Conservation (phyloP, 345 rosid species). For the Citropsis articulata region DNA sequence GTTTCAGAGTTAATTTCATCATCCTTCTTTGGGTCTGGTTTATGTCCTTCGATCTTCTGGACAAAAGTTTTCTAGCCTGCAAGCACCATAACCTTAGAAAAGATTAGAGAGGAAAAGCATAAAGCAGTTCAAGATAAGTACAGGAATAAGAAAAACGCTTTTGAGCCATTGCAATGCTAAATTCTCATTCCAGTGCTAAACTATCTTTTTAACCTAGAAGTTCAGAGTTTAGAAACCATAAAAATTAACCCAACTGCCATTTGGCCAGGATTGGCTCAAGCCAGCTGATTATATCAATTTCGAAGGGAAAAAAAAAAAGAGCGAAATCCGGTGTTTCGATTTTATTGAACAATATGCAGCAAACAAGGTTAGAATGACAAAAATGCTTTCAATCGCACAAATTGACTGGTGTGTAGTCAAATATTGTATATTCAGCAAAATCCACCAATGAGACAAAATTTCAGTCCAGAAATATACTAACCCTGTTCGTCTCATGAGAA, state of each 20-base stretch:
- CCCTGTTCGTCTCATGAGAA: constrained; percentile 60
- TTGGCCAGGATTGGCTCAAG: neutral
- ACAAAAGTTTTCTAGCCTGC: constrained; percentile 63
- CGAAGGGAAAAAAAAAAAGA: neutral
- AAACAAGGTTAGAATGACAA: neutral
- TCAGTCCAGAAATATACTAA: constrained; percentile 26
- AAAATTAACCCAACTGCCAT: neutral
- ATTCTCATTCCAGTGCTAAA: neutral
- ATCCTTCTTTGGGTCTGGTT: constrained; percentile 66
- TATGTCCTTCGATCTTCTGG: constrained; percentile 37
- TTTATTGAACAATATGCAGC: neutral
- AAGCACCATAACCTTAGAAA: constrained; percentile 24
- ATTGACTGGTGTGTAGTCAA: neutral
- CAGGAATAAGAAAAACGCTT: neutral
- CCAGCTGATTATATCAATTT: neutral
- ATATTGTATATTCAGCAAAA: neutral
- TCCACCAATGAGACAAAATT: neutral
- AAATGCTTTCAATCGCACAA: constrained; percentile 4
- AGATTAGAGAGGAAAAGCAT: constrained; percentile 13
- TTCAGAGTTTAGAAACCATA: constrained; percentile 14
- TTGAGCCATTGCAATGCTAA: too few species aligned
- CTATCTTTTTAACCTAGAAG: neutral
- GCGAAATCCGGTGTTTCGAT: neutral
- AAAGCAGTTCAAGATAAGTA: constrained; percentile 5
- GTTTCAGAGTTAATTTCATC: constrained; percentile 53